These are phyloP conservation scores for Asterophora parasitica DNA, from an alignment of 768 basidiomycete species.

Conservation along the genomic window DNA sequence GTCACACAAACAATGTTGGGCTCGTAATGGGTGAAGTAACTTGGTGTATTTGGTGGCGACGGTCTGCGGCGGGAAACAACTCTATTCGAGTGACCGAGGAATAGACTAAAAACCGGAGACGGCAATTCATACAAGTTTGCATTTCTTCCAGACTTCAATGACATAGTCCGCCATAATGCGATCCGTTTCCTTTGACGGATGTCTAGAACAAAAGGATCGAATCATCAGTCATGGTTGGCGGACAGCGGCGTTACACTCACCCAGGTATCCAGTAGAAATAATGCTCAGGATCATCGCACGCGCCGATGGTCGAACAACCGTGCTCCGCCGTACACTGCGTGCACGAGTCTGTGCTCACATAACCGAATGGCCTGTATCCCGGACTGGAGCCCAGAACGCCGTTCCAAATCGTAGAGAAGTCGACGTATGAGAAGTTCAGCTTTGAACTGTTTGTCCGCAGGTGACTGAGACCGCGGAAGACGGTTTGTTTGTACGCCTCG, in stretches of 20 bases:
- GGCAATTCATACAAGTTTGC: constrained; percentile 16
- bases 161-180: constrained; percentile 53
- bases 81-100: no score
- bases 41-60: no score
- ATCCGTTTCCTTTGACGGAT: constrained; percentile 45
- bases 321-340: constrained; percentile 24
- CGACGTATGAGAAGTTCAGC: constrained; percentile 40
- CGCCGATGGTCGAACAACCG: constrained; percentile 27
- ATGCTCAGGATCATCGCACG: constrained; percentile 40
- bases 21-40: no score
- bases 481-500: constrained; percentile 41
- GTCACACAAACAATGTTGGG: no score
- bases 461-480: constrained; percentile 36
- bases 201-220: constrained; percentile 25
- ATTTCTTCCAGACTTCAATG: constrained; percentile 31
- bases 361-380: constrained; percentile 46
- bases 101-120: no score
- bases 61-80: no score
- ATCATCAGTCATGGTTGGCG: not conserved
- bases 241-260: constrained; percentile 21
- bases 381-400: constrained; percentile 40
- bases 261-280: constrained; percentile 50
- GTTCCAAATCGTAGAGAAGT: constrained; percentile 47
- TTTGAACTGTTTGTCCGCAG: constrained; percentile 24
- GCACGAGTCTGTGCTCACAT: constrained; percentile 33